Evolutionary conservation across 257 asterid species (phyloP).

Genomic region (Solanum lignicaule): DNA sequence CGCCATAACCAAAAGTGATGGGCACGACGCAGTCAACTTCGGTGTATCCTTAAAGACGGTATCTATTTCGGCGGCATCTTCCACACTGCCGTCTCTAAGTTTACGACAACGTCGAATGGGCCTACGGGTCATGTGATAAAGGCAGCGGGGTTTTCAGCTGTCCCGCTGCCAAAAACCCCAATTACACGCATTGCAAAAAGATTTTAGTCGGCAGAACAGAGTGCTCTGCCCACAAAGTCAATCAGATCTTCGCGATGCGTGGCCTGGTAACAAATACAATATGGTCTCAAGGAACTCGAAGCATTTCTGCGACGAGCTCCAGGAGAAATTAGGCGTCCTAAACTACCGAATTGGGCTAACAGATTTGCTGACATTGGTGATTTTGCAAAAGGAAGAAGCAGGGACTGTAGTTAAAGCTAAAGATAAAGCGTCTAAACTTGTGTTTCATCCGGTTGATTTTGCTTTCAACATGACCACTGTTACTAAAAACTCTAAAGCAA

Average conservation of each 20-base stretch:
- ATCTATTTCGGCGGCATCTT: neutral
- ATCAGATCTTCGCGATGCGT: neutral
- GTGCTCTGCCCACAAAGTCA: neutral
- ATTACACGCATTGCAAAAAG: neutral
- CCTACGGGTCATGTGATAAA: neutral
- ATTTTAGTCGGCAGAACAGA: neutral
- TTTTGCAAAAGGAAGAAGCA: too few relatives aligned
- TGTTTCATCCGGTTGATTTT: neutral
- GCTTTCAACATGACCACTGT: neutral
- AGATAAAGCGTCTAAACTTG: neutral
- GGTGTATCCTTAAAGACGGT: neutral
- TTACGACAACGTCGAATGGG: slow-evolving; percentile 3
- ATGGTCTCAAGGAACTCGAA: neutral
- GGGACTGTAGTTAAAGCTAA: neutral
- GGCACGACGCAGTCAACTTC: neutral
- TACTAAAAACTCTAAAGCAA: neutral
- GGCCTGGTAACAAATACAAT: neutral
- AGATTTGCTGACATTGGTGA: neutral
- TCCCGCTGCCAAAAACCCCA: neutral
- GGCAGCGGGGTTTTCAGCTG: neutral
- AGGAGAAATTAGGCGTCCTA: neutral
- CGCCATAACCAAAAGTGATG: neutral
- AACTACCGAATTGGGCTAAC: neutral
- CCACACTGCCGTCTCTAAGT: slow-evolving; percentile 1
- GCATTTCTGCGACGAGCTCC: neutral